Evolutionary conservation across 805 yeast species (phyloP), one percentile per base, ranked within the genome.

Genomic region (Pichia thaimueangensis): DNA sequence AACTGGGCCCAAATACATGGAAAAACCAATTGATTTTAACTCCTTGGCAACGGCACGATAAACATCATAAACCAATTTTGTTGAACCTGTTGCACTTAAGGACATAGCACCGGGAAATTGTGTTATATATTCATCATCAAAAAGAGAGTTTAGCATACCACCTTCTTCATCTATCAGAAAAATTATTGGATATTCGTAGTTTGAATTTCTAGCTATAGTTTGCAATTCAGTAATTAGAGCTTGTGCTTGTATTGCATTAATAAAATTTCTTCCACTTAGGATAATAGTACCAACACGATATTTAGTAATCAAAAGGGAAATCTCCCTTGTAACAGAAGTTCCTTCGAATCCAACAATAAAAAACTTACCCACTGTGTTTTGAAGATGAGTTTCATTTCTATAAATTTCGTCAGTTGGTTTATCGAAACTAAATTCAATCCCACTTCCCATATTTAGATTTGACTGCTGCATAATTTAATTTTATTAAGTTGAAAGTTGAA

Each of bases 31-130:
- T n/a, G 71, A 59, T 39, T 63, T 65, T 47, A 78, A 63, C 51
- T 78, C 81, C 15, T 54, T 49, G 0, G 80, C 81, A 9, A 77
- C 54, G 2, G 82, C 83, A 33, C 70, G 67, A 43, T 71, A 71
- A 2, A 76, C 71, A 33, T 76, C 64, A 46, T 70, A 71, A 8
- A 75, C 78, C 46, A 76, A 54, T 5, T 69, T 69, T 11, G 62
- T 53, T 42, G 73, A 70, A 10, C 73, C 73, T 0, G 80, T 68
- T 17, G 82, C 81, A 3, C 76, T 74, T 19, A 78, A 56, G 3
- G 79, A 82, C 83, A 78, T 78, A 22, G 80, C 80, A 5, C 82
- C 77, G 1, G 84, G 84, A 51, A 73, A 76, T 54, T 77, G 82
- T 9, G 78, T 70, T 17, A 78, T 56, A 44, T 59, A 62, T 9